phyloP scores from a whole-genome alignment of 2,329 filamentous ascomycete species.

The Colletotrichum lupini region DNA sequence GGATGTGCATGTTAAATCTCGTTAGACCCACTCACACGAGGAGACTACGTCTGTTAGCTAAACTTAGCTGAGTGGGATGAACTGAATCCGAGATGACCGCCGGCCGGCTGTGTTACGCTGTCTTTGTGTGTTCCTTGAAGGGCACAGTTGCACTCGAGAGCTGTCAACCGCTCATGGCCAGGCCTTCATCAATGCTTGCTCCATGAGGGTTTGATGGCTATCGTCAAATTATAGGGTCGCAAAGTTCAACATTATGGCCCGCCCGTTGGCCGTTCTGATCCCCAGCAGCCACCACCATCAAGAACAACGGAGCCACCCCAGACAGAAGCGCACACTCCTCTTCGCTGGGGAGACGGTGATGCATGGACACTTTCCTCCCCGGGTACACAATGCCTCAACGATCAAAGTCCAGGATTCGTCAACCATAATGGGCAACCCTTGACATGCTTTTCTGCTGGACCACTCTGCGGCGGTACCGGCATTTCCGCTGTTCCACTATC shows the following conservation, averaged over 20 bases:
- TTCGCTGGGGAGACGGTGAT: background rate
- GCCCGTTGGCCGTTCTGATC: conserved; percentile 2
- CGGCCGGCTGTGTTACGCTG: conserved; percentile 8
- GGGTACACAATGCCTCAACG: conserved; percentile 17
- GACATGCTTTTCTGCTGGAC: background rate
- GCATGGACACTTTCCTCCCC: conserved; percentile 15
- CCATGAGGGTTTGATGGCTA: background rate
- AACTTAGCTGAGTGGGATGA: conserved; percentile 35
- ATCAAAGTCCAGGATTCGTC: background rate
- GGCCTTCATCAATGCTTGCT: conserved; percentile 6
- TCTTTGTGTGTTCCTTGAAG: background rate
- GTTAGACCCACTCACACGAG: conserved; percentile 36
- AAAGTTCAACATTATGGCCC: background rate
- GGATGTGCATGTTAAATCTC: conserved; percentile 34
- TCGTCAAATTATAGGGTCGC: background rate
- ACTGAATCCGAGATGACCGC: conserved; percentile 33
- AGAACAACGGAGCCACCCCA: background rate
- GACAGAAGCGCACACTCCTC: background rate
- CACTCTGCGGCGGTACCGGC: conserved; percentile 25
- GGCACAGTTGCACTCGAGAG: background rate
- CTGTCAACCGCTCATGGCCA: conserved; percentile 2
- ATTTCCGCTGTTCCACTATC: conserved; percentile 32
- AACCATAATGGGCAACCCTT: conserved; percentile 5
- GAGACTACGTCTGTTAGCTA: conserved; percentile 31
- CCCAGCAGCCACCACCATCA: background rate